phyloP scores from a whole-genome alignment of 1,284 basidiomycete genomes.

The Moesziomyces antarcticus region DNA sequence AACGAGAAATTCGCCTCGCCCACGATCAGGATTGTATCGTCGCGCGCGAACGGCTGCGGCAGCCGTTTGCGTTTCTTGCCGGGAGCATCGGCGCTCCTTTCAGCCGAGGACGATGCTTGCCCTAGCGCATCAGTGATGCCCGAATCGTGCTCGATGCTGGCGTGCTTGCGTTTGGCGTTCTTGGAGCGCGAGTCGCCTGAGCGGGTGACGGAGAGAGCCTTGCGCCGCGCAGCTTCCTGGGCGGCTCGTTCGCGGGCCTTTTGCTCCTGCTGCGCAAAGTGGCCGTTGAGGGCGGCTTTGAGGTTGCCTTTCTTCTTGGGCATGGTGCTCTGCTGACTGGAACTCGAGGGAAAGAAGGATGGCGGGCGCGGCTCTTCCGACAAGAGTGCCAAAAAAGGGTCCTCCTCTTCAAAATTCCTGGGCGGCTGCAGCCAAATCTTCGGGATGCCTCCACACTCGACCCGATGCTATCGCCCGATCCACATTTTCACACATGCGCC shows the following conservation, averaged over 20 bases:
- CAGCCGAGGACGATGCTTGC: background rate
- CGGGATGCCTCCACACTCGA: too few species aligned
- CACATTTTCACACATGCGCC: too few species aligned
- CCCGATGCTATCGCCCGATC: too few species aligned
- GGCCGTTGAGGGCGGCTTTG: slow-evolving; percentile 44
- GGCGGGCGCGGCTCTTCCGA: background rate
- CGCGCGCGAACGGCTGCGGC: slow-evolving; percentile 77
- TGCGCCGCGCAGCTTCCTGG: slow-evolving; percentile 49
- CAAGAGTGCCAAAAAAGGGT: background rate
- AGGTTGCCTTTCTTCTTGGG: slow-evolving; percentile 58
- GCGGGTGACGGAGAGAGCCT: slow-evolving; percentile 39
- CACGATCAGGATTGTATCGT: slow-evolving; percentile 84
- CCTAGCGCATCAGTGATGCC: background rate
- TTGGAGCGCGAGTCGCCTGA: slow-evolving; percentile 12
- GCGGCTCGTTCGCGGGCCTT: slow-evolving; percentile 32
- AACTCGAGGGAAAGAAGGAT: background rate
- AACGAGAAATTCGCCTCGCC: slow-evolving; percentile 96
- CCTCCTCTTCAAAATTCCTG: too few species aligned
- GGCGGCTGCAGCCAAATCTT: too few species aligned
- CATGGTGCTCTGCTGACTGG: slow-evolving; percentile 18
- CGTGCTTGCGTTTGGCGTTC: slow-evolving; percentile 13
- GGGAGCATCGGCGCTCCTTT: background rate
- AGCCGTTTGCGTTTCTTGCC: slow-evolving; percentile 16
- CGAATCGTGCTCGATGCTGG: background rate
- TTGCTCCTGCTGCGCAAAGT: slow-evolving; percentile 41